Conservation (phyloP, 1,284 basidiomycete species). For the Erythrobasidium hasegawianum region DNA sequence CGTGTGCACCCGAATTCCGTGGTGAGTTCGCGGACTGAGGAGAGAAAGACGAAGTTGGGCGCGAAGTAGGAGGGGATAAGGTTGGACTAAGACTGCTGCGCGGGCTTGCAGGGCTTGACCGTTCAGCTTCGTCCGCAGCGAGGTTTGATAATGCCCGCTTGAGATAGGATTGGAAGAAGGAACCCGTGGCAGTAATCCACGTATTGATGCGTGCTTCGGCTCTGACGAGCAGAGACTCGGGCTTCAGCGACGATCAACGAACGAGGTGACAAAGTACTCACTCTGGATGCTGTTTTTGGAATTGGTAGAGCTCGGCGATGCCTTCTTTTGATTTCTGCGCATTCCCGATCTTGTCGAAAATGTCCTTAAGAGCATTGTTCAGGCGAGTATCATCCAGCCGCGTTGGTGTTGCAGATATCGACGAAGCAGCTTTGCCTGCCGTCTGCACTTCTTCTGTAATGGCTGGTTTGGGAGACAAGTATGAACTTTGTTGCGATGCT, state of each 20-base stretch:
- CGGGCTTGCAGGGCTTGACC: background rate
- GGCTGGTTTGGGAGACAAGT: constrained; percentile 24
- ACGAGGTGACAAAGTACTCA: no score
- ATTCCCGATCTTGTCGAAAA: constrained; percentile 81
- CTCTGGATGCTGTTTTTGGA: constrained; percentile 85
- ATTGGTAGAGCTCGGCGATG: constrained; percentile 92
- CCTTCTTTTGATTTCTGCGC: constrained; percentile 82
- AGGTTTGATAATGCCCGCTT: constrained; percentile 46
- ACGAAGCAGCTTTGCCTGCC: constrained; percentile 61
- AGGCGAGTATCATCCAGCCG: constrained; percentile 38
- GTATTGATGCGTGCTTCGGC: constrained; percentile 39
- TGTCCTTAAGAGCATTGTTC: constrained; percentile 62
- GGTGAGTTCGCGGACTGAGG: background rate
- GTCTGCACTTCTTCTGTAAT: constrained; percentile 36
- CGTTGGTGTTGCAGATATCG: constrained; percentile 6
- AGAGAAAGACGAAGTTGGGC: background rate
- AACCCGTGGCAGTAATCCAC: constrained; percentile 51
- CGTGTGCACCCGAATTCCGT: background rate
- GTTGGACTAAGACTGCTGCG: background rate
- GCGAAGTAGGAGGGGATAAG: background rate
- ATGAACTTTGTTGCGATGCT: background rate
- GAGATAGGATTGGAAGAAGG: constrained; percentile 52
- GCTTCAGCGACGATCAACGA: no score
- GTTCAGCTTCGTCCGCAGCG: constrained; percentile 20
- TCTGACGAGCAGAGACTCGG: background rate